Percentiles rank a stretch among this genome's conserved stretches.
phyloP scores from a whole-genome alignment of 2,329 filamentous ascomycete species.

The Ilyonectria robusta region DNA sequence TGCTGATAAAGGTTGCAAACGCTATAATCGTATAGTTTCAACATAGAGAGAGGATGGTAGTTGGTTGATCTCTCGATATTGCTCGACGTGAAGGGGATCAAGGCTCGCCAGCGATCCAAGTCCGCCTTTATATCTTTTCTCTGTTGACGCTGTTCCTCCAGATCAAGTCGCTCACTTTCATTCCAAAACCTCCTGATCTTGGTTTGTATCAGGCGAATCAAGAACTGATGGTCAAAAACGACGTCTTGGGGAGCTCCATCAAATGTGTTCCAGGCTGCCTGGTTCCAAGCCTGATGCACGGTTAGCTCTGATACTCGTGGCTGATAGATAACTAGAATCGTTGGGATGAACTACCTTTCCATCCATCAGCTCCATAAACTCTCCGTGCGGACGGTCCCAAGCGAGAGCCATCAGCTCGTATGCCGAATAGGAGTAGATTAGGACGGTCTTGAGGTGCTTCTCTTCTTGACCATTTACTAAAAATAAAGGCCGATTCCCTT shows the following conservation, averaged over 20 bases:
- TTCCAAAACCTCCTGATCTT: neutral
- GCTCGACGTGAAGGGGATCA: slow-evolving; percentile 7
- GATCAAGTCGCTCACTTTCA: neutral
- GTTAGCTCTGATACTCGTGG: neutral
- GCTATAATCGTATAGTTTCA: slow-evolving; percentile 1
- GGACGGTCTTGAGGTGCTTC: neutral
- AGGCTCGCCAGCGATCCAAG: neutral
- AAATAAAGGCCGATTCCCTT: no score
- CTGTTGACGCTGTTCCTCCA: neutral
- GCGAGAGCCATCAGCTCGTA: neutral
- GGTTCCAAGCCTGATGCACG: neutral
- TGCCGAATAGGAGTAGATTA: slow-evolving; percentile 3
- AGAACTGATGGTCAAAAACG: neutral
- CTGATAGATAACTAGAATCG: neutral
- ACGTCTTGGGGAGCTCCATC: neutral
- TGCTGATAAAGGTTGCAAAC: slow-evolving; percentile 6
- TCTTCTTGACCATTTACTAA: neutral
- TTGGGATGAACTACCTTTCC: neutral
- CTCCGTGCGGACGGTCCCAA: neutral
- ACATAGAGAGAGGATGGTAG: neutral
- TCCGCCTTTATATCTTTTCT: neutral
- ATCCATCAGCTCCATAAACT: neutral
- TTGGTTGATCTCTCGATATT: neutral
- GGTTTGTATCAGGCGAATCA: neutral
- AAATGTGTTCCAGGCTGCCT: neutral